Base-by-base conservation (phyloP, 1,284 basidiomycete genomes). In the Trametes sp. region DNA sequence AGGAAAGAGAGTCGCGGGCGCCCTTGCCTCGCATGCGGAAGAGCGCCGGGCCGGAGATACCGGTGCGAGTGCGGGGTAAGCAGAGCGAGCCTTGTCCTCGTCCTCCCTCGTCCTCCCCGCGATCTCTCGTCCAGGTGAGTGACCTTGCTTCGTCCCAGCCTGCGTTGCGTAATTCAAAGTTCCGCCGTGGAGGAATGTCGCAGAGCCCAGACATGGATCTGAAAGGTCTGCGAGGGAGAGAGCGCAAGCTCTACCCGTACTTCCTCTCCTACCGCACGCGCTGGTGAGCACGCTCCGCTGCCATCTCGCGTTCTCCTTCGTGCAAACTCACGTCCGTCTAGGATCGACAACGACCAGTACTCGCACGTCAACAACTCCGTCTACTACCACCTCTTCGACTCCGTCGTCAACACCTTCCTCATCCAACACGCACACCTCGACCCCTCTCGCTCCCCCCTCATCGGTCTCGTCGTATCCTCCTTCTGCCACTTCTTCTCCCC, bases 271-370 rank as follows among this genome's bases (percentile, higher is more conserved):
- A 91, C 70, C 82, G 83, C 54, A 90, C 90, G 23, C 82, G 90
- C 75, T 92, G 90, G 89, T 90, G 45, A 72, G 82, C n/a, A 26
- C 50, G 4, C 9, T 44, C 26, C 16, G 23, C 16, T 16, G 24
- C 26, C 6, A 26, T 44, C n/a, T 14, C 26, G 42, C n/a, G 4
- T 31, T n/a, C 13, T n/a, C 24, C 10, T 24, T 5, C 42, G 10
- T 11, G 11, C 26, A 4, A 1, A 26, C 19, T 44, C 19, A 21
- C 26, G 13, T 28, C 9, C 14, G n/a, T 10, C 29, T 76, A 88
- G 90, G 90, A 90, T 84, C 69, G 91, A 93, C 78, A 93, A 93
- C 69, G 91, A 93, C 77, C 90, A 92, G 69, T 93, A 93, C 71
- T 82, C 84, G 8, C 90, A 93, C 65, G 78, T 92, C 67, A 93